Percentiles rank a stretch among this genome's conserved stretches.
phyloP scores from a whole-genome alignment of 768 basidiomycete genomes.

The Dentipellis sp. region DNA sequence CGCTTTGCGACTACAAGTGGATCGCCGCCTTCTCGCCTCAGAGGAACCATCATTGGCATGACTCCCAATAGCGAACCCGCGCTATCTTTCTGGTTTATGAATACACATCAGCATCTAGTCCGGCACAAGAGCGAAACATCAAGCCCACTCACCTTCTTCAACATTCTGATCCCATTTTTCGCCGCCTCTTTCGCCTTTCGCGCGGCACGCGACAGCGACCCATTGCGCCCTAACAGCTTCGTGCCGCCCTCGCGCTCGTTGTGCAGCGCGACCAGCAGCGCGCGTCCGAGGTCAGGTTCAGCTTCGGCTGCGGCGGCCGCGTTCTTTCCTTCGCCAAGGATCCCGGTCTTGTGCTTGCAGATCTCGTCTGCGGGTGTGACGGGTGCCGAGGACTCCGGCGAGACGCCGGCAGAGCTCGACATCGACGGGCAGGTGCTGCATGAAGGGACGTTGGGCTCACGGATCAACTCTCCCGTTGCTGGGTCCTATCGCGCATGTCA shows the following conservation, averaged over 20 bases:
- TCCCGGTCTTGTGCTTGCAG: not conserved
- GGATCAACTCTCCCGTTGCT: no score
- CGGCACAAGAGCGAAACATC: not conserved
- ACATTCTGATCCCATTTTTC: not conserved
- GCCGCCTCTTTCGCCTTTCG: not conserved
- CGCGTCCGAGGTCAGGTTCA: not conserved
- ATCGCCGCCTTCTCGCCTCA: no score
- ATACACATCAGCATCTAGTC: not conserved
- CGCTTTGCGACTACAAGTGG: no score
- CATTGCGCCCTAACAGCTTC: not conserved
- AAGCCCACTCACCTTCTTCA: not conserved
- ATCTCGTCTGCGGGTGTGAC: not conserved
- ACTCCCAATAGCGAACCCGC: not conserved
- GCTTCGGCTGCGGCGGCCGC: not conserved
- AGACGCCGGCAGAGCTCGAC: not conserved
- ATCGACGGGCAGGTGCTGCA: not conserved
- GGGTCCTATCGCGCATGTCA: no score
- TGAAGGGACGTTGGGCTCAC: not conserved
- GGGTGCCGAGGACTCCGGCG: not conserved
- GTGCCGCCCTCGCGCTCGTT: not conserved
- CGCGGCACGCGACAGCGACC: conserved; percentile 1
- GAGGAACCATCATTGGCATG: no score
- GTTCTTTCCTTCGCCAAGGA: not conserved
- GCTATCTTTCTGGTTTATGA: not conserved
- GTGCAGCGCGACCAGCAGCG: not conserved